Percentiles rank a stretch among this genome's conserved stretches.
Conservation (phyloP, 495 filamentous ascomycete genomes). For the Durotheca rogersii region DNA sequence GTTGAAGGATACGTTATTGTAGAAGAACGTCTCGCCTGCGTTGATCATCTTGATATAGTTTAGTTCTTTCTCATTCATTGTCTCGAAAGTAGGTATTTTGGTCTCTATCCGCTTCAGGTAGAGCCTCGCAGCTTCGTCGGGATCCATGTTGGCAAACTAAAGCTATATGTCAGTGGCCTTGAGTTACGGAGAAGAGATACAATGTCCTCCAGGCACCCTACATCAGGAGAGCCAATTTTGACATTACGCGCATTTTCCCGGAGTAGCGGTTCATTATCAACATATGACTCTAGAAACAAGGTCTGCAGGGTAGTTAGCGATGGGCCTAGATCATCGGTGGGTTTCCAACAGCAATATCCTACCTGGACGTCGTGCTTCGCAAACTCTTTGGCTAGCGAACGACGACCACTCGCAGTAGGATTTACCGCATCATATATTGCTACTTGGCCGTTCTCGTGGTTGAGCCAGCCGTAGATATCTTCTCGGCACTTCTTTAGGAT, state of each 20-base stretch:
- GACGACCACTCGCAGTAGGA: constrained; percentile 77
- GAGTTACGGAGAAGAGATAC: background rate
- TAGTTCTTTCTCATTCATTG: constrained; percentile 88
- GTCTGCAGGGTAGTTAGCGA: constrained; percentile 56
- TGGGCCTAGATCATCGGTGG: background rate
- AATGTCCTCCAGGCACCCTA: constrained; percentile 42
- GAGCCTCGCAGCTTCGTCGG: constrained; percentile 85
- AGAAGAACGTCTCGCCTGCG: constrained; percentile 84
- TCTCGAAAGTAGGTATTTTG: constrained; percentile 94
- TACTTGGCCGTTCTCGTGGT: constrained; percentile 96
- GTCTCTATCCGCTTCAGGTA: constrained; percentile 86
- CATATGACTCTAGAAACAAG: constrained; percentile 93
- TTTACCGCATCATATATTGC: constrained; percentile 99
- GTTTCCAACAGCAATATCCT: constrained; percentile 21
- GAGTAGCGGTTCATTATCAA: constrained; percentile 89
- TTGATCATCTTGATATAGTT: constrained; percentile 99
- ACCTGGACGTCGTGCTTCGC: constrained; percentile 92
- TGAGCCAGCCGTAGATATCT: constrained; percentile 93
- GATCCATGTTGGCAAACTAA: constrained; percentile 84
- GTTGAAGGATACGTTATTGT: constrained; percentile 94
- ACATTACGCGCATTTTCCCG: constrained; percentile 96
- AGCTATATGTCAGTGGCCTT: constrained; percentile 31
- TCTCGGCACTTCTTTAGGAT: constrained; percentile 97
- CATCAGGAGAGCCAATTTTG: constrained; percentile 97
- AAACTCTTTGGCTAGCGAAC: constrained; percentile 91